Percentiles rank a stretch among this genome's conserved stretches.
Conservation (phyloP, 1,284 basidiomycete species). For the Microstroma glucosiphilum region DNA sequence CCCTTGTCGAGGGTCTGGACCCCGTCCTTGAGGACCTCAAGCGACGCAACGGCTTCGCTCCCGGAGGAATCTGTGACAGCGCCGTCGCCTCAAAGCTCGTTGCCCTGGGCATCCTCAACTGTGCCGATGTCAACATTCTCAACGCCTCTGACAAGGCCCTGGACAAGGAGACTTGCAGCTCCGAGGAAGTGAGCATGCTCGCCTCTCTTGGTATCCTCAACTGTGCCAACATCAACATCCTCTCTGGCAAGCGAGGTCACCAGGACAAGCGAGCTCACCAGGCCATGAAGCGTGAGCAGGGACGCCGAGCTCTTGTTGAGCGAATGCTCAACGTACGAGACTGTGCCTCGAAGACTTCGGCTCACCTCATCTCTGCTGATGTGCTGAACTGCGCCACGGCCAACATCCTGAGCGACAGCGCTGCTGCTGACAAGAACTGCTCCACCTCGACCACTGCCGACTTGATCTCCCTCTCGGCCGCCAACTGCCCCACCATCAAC, state of each 20-base stretch:
- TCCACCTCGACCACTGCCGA: not conserved
- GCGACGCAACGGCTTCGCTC: not conserved
- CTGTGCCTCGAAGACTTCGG: not conserved
- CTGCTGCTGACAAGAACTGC: slow-evolving; percentile 1
- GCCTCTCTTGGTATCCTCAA: not conserved
- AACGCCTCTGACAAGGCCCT: not conserved
- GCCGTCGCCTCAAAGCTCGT: not conserved
- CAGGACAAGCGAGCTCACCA: not conserved
- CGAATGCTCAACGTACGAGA: slow-evolving; percentile 2
- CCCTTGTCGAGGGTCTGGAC: too few species aligned
- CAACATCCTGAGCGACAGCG: not conserved
- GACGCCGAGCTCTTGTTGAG: not conserved
- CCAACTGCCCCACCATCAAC: slow-evolving; percentile 1
- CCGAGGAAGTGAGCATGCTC: not conserved
- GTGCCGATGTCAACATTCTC: slow-evolving; percentile 1
- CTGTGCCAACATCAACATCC: slow-evolving; percentile 2
- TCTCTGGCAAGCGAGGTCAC: slow-evolving; percentile 2
- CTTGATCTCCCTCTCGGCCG: not conserved
- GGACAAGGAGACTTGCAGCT: slow-evolving; percentile 5
- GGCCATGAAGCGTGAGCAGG: not conserved
- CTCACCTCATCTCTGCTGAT: not conserved
- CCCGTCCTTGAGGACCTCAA: too few species aligned
- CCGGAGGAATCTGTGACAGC: not conserved
- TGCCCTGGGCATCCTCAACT: not conserved
- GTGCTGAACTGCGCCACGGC: slow-evolving; percentile 1